Base-by-base conservation (phyloP, 2,329 filamentous ascomycete species). In the Ceratocystis lukuohia region DNA sequence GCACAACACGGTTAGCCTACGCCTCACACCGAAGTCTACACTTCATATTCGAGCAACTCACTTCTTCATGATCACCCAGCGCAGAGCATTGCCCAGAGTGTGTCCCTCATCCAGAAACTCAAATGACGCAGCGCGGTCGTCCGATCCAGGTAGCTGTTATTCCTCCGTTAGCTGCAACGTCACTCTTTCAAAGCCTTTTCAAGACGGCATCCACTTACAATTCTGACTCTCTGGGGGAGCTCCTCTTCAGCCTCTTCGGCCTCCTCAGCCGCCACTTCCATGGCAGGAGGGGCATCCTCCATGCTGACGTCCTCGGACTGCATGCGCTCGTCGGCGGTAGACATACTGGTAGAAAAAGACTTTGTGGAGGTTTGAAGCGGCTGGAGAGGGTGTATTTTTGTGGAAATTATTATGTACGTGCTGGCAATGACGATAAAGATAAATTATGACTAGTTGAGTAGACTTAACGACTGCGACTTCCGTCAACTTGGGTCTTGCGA, bases 11-110 rank as follows among this genome's bases (percentile, higher is more conserved):
- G 57, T 66, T 66, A 62, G 65, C 15, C 2, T 6, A 8, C 28
- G 10, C 15, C 3, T 12, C 2, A 20, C 3, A 3, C n/a, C n/a
- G 66, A 57, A 68, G 70, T 68, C n/a, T 17, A 3, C 3, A 37
- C 20, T 0, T 6, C 10, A 10, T 2, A 6, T 64, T 10, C n/a
- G 10, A 37, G 61, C 28, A 6, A 74, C 84, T 70, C 79, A 96
- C 93, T 99, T 99, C 78, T 97, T 97, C 89, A 96, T 96, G 72
- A 99, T 95, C 69, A 96, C 88, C 74, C 92, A 97, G 73, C 94
- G 84, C 71, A 99, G 78, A 8, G 92, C 91, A 76, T 99, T 99
- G 33, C 94, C 94, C 64, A 99, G 80, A 0, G 94, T 99, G 76
- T 99, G 94, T 56, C 95, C 91, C 78, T 99, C 94, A 59, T 90